Evolutionary conservation across 2,329 filamentous ascomycete species (phyloP).

Genomic region (Sporothrix dimorphospora): DNA sequence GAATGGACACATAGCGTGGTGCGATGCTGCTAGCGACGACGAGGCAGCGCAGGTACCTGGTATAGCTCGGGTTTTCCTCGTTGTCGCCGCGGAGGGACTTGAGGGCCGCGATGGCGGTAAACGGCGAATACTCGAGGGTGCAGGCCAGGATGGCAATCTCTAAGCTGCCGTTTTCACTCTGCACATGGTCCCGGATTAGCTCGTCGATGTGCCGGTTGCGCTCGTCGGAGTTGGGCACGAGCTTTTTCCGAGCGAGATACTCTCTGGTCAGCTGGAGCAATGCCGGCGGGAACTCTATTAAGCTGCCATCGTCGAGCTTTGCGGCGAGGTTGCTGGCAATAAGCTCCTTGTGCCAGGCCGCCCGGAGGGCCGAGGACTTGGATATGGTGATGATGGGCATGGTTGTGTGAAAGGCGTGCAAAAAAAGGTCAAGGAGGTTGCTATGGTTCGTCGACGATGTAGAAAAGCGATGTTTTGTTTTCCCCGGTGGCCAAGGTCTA

Average conservation of each 20-base stretch:
- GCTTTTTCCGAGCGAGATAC: constrained; percentile 22
- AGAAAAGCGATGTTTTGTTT: not conserved
- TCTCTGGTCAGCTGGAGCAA: constrained; percentile 22
- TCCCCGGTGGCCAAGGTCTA: constrained; percentile 21
- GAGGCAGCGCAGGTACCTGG: constrained; percentile 28
- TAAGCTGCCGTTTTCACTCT: constrained; percentile 12
- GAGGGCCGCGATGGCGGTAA: constrained; percentile 16
- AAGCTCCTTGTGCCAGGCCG: constrained; percentile 26
- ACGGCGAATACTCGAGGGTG: constrained; percentile 21
- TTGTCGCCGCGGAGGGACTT: constrained; percentile 20
- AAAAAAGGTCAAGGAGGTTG: not conserved
- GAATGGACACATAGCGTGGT: constrained; percentile 20
- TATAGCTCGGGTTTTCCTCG: constrained; percentile 15
- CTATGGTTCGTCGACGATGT: not conserved
- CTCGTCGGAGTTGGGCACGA: not conserved
- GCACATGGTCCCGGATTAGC: constrained; percentile 32
- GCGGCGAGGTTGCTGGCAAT: constrained; percentile 10
- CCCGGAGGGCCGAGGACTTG: constrained; percentile 7
- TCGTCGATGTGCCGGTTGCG: constrained; percentile 38
- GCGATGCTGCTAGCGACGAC: constrained; percentile 21
- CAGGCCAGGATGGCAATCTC: constrained; percentile 31
- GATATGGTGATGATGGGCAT: constrained; percentile 27
- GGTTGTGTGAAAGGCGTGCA: not conserved
- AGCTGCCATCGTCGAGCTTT: constrained; percentile 15
- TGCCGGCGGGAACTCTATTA: constrained; percentile 11